Evolutionary conservation across 768 basidiomycete species (phyloP), one percentile per base, ranked within the genome.

Genomic region (Kondoa subrosea): DNA sequence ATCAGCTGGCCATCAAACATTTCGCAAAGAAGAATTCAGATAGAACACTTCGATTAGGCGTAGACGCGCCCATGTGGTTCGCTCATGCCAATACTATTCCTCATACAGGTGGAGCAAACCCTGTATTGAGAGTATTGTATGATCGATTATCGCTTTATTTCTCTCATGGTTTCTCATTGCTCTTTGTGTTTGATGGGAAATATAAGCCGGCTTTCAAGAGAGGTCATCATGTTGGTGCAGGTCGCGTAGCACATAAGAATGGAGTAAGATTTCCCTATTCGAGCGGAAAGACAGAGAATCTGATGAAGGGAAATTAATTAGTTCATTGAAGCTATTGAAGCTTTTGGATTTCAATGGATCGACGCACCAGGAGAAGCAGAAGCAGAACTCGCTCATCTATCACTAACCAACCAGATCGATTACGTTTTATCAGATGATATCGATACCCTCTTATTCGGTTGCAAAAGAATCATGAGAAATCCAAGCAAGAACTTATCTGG

Each of bases 281-380:
- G n/a, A n/a, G n/a, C n/a, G n/a, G n/a, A n/a, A n/a, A n/a, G n/a
- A n/a, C n/a, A n/a, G n/a, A n/a, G n/a, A n/a, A n/a, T n/a, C n/a
- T n/a, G n/a, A n/a, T n/a, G n/a, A n/a, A n/a, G 16, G 12, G 59
- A 61, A 31, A 34, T 59, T 21, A 62, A 34, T 29, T 15, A 58
- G 34, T 64, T 70, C 27, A 50, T 50, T 21, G 12, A 50, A 21
- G 40, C 40, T 8, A 56, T 70, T 33, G 67, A 64, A 29, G 67
- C 69, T 3, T 70, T 70, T 63, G 69, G 69, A 25, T 68, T 64
- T 57, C 61, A 67, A 34, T 70, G 69, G 67, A 3, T 59, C 1
- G 59, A 80, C 80, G 81, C 81, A 3, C 77, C 77, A 14, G 81
- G 81, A 30, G 81, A 82, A 73, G 81, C 81, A 1, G 81, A 82